Evolutionary conservation across 352 stramenopile genomes (phyloP).

Genomic region (Phytophthora melonis): DNA sequence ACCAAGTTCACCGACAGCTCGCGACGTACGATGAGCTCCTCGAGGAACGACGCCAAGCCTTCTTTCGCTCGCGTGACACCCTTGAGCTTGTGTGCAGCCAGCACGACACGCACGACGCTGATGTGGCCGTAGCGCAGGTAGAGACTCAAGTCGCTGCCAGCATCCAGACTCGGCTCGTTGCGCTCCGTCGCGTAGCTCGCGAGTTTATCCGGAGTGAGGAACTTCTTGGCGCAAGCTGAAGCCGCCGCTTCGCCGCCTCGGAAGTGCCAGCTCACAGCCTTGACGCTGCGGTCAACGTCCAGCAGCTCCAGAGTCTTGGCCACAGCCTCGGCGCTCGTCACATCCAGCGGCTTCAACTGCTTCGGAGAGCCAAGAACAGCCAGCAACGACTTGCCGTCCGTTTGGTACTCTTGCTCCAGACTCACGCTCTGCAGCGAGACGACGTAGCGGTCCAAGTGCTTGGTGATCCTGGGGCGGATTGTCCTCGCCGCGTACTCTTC

Average conservation of each 20-base stretch:
- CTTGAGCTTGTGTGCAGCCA: constrained; percentile 74
- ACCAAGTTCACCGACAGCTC: constrained; percentile 98
- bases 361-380: constrained; percentile 19
- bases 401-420: constrained; percentile 41
- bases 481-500: constrained; percentile 98
- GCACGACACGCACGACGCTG: constrained; percentile 68
- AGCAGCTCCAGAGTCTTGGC: constrained; percentile 50
- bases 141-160: constrained; percentile 92
- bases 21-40: constrained; percentile 97
- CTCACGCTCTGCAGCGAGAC: constrained; percentile 54
- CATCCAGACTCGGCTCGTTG: constrained; percentile 96
- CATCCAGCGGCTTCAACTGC: constrained; percentile 50
- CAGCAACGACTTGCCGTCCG: constrained; percentile 40
- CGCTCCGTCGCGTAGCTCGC: constrained; percentile 75
- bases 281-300: constrained; percentile 73
- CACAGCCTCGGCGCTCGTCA: constrained; percentile 47
- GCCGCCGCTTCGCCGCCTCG: constrained; percentile 75
- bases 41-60: constrained; percentile 94
- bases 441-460: constrained; percentile 91
- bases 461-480: constrained; percentile 97
- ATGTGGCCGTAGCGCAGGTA: constrained; percentile 96
- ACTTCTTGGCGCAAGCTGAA: constrained; percentile 82
- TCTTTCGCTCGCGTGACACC: constrained; percentile 68
- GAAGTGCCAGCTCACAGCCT: constrained; percentile 59
- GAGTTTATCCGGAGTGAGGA: constrained; percentile 85